These are phyloP conservation scores for Fusarium sp. DNA, from an alignment of 2,329 filamentous ascomycete genomes.

Conservation along the genomic window DNA sequence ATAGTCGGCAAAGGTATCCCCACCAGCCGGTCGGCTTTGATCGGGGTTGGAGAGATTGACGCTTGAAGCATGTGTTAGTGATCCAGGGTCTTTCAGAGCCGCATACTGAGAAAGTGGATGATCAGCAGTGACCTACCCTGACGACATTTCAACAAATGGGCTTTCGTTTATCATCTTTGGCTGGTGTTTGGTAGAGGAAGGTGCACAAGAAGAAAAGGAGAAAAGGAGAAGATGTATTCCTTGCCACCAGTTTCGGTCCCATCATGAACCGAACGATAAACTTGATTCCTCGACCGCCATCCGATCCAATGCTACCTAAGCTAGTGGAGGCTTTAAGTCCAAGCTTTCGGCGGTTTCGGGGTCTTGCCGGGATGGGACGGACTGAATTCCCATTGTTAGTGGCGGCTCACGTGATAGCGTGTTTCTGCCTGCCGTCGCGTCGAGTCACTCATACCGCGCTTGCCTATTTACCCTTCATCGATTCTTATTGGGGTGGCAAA, in stretches of 20 bases:
- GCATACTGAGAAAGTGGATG: conserved; percentile 2
- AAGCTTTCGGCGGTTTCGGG: conserved; percentile 26
- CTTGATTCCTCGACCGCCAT: conserved; percentile 9
- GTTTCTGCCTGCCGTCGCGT: conserved; percentile 48
- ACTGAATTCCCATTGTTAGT: not conserved
- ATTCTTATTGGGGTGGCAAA: conserved; percentile 27
- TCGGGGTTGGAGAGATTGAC: conserved; percentile 40
- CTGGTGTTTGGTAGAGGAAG: not conserved
- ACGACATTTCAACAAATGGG: conserved; percentile 12
- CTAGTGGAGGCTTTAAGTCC: conserved; percentile 31
- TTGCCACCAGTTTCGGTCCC: conserved; percentile 18
- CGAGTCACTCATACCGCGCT: conserved; percentile 38
- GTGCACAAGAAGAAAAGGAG: not conserved
- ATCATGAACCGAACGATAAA: conserved; percentile 13
- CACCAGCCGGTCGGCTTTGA: conserved; percentile 43
- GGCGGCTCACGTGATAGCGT: conserved; percentile 43
- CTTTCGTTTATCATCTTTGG: conserved; percentile 27
- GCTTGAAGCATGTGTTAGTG: conserved; percentile 38
- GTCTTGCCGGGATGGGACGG: not conserved
- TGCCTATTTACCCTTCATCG: conserved; percentile 14
- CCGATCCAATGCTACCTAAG: conserved; percentile 38
- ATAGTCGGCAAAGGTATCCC: conserved; percentile 44
- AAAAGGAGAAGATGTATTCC: conserved; percentile 2
- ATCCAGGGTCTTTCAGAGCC: conserved; percentile 16
- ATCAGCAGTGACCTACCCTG: conserved; percentile 32